Base-by-base conservation (phyloP, 495 filamentous ascomycete species). In the Podospora anserina region DNA sequence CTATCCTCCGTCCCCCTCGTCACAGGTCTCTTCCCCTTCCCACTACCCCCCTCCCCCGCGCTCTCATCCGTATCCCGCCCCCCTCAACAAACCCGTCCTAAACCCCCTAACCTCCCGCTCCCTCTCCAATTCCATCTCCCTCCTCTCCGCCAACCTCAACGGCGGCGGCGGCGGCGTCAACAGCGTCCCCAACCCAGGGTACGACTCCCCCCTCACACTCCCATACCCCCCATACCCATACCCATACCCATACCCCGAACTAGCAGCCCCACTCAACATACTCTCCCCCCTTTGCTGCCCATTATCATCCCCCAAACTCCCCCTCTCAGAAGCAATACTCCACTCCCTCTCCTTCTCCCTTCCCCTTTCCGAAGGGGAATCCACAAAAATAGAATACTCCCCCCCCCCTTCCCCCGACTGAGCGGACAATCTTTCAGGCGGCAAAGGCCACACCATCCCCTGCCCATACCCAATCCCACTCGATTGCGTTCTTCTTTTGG, bases 321-420 rank as follows among this genome's bases (percentile, higher is more conserved):
- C 61, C 32, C 32, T 39, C n/a, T 63, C 61, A 44, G 27, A 32
- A 6, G 32, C 61, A 13, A 63, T 63, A 23, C 61, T 63, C 61
- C 61, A 63, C 5, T 27, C 59, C 15, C 5, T 7, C 7, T 61
- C 59, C 6, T 20, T 32, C 4, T 61, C 59, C 23, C 18, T 61
- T n/a, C 7, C 59, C 23, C 5, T 39, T n/a, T 49, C 16, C 3
- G 28, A 39, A 44, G 18, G 7, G 9, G 49, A 30, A 0, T 63
- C 61, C 13, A 63, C 19, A 49, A 63, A 63, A 6, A 63, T 39
- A 3, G 61, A 32, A 44, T 34, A 63, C 32, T 32, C 20, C 20
- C 20, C 20, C 20, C 20, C 4, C 30, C 13, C 16, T 2, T 20
- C 19, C 23, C 27, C 3, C 1, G 11, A 11, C n/a, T 11, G 16